Conservation (phyloP, 1,139 yeast genomes). For the Suhomyces anneliseae region DNA sequence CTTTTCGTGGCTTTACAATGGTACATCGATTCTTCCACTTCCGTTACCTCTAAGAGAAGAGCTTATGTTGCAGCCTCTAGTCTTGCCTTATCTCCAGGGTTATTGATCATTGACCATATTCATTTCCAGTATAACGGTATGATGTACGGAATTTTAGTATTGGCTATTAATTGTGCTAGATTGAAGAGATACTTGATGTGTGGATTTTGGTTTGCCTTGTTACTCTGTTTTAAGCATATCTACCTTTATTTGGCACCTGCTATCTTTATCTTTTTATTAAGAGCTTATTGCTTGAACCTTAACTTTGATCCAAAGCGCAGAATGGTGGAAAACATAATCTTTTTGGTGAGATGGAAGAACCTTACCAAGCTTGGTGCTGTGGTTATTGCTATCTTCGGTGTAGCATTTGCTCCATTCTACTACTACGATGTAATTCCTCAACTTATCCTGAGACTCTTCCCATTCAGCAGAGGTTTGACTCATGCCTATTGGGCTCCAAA, state of each 20-base stretch:
- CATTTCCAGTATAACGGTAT: slow-evolving; percentile 96
- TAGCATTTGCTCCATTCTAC: slow-evolving; percentile 82
- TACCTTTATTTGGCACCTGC: slow-evolving; percentile 94
- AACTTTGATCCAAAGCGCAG: slow-evolving; percentile 29
- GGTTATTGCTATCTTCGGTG: slow-evolving; percentile 60
- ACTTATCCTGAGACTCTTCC: slow-evolving; percentile 71
- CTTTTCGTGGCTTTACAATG: slow-evolving; percentile 71
- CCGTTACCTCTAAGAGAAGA: slow-evolving; percentile 32
- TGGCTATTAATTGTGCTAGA: slow-evolving; percentile 72
- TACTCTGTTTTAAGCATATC: slow-evolving; percentile 92
- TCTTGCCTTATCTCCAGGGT: slow-evolving; percentile 83
- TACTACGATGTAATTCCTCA: slow-evolving; percentile 65
- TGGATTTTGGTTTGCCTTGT: slow-evolving; percentile 71
- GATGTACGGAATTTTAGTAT: slow-evolving; percentile 79
- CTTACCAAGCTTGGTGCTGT: slow-evolving; percentile 60
- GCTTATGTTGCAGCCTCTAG: slow-evolving; percentile 81
- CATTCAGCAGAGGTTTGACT: slow-evolving; percentile 91
- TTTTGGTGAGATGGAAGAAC: slow-evolving; percentile 57
- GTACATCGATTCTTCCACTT: slow-evolving; percentile 55
- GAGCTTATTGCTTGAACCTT: slow-evolving; percentile 64
- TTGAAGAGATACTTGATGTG: slow-evolving; percentile 56
- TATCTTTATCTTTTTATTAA: slow-evolving; percentile 73
- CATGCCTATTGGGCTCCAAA: slow-evolving; percentile 99
- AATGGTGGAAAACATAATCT: slow-evolving; percentile 36
- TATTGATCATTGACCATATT: slow-evolving; percentile 84